Evolutionary conservation across 352 stramenopile genomes (phyloP).

Genomic region (Globisporangium megalacanthum): DNA sequence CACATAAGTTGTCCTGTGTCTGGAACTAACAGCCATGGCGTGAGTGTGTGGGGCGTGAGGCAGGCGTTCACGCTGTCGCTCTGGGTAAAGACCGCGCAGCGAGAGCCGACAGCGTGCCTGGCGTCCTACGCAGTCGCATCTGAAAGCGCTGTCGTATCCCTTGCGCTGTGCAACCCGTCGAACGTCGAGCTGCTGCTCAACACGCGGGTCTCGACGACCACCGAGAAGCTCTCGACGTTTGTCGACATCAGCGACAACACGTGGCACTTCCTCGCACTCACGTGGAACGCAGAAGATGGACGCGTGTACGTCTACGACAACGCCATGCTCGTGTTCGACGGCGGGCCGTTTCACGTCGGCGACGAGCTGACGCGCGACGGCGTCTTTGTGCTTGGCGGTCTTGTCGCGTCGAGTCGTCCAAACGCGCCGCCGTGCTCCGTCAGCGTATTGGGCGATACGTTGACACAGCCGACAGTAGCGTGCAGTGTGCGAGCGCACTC

Average conservation of each 20-base stretch:
- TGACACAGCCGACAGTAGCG: not conserved
- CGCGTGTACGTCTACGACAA: slow-evolving; percentile 58
- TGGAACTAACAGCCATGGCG: not conserved
- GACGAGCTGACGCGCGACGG: slow-evolving; percentile 23
- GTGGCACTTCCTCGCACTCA: slow-evolving; percentile 64
- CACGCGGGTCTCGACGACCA: slow-evolving; percentile 14
- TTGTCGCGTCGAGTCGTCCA: slow-evolving; percentile 16
- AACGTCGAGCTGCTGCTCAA: slow-evolving; percentile 53
- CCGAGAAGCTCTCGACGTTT: slow-evolving; percentile 37
- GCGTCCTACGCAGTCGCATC: slow-evolving; percentile 32
- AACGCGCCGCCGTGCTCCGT: slow-evolving; percentile 2
- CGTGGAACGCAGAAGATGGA: slow-evolving; percentile 51
- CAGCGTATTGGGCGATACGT: not conserved
- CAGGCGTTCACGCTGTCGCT: slow-evolving; percentile 53
- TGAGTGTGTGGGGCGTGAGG: not conserved
- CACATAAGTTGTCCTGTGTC: not conserved
- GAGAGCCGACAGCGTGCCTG: slow-evolving; percentile 25
- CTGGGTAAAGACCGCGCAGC: slow-evolving; percentile 51
- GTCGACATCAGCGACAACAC: slow-evolving; percentile 57
- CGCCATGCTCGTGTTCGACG: slow-evolving; percentile 61
- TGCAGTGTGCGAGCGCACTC: slow-evolving; percentile 22
- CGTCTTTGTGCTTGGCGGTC: slow-evolving; percentile 37
- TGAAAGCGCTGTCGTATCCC: slow-evolving; percentile 13
- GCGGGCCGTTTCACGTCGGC: slow-evolving; percentile 46
- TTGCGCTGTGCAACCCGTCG: slow-evolving; percentile 56